phyloP scores from a whole-genome alignment of 2,329 filamentous ascomycete genomes.

The Sphaerulina musiva region DNA sequence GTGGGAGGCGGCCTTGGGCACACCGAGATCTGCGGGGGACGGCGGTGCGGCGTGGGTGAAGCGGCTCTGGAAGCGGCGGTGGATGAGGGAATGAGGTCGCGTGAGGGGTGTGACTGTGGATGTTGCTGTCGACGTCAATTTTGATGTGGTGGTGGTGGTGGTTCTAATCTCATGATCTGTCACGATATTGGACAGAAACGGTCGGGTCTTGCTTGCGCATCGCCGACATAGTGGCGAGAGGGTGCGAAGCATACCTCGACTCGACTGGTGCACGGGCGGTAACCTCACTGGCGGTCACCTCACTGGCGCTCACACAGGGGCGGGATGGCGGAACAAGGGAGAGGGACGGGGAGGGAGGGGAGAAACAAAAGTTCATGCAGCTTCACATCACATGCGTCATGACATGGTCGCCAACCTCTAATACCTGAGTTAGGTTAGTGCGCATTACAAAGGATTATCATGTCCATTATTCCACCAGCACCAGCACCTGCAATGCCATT shows the following conservation, averaged over 20 bases:
- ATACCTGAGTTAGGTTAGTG: too few species aligned
- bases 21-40: slow-evolving; percentile 69
- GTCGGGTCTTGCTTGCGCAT: slow-evolving; percentile 28
- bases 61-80: slow-evolving; percentile 28
- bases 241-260: slow-evolving; percentile 21
- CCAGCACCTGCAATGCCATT: too few species aligned
- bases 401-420: too few species aligned
- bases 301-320: background rate
- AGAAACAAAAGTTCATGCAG: too few species aligned
- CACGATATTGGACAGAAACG: slow-evolving; percentile 21
- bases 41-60: slow-evolving; percentile 55
- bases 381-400: too few species aligned
- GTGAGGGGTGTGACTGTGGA: background rate
- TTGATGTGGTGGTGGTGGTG: background rate
- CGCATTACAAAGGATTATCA: too few species aligned
- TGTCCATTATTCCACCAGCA: too few species aligned
- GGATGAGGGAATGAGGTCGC: background rate
- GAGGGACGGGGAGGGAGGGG: background rate
- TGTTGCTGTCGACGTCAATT: slow-evolving; percentile 1
- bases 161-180: slow-evolving; percentile 14
- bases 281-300: background rate
- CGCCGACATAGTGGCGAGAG: slow-evolving; percentile 29
- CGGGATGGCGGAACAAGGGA: background rate
- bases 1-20: slow-evolving; percentile 61
- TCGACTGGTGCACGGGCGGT: too few species aligned